A percentile compares a stretch with the other conserved stretches of the same genome.
Evolutionary conservation across 345 rosid genomes (phyloP).

Genomic region (Euphorbia tirucalli): DNA sequence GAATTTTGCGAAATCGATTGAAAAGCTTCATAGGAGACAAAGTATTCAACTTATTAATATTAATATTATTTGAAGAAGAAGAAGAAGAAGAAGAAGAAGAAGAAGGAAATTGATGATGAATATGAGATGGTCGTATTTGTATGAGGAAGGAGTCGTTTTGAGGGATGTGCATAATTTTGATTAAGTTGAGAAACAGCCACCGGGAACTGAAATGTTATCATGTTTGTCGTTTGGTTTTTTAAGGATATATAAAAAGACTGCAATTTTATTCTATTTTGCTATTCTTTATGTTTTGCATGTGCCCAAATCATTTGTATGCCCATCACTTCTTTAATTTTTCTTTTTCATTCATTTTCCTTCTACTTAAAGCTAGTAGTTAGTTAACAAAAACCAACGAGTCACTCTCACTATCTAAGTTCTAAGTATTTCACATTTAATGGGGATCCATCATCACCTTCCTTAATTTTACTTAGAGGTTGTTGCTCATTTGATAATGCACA

Average conservation of each 20-base stretch:
- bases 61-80: too few species aligned
- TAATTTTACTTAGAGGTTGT: too few species aligned
- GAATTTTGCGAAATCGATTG: slow-evolving; percentile 58
- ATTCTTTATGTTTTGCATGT: slow-evolving; percentile 46
- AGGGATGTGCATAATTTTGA: slow-evolving; percentile 28
- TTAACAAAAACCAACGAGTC: too few species aligned
- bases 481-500: too few species aligned
- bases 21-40: slow-evolving; percentile 73
- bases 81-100: background rate
- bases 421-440: background rate
- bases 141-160: slow-evolving; percentile 46
- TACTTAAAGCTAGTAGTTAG: too few species aligned
- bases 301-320: slow-evolving; percentile 69
- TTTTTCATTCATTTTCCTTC: slow-evolving; percentile 23
- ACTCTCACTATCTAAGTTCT: too few species aligned
- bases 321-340: slow-evolving; percentile 37
- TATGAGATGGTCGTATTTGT: slow-evolving; percentile 37
- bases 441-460: too few species aligned
- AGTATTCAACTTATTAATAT: too few species aligned
- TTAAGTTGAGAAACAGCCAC: slow-evolving; percentile 16
- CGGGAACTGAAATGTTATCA: slow-evolving; percentile 55
- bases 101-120: background rate
- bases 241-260: too few species aligned
- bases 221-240: slow-evolving; percentile 39
- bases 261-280: slow-evolving; percentile 40